phyloP scores from a whole-genome alignment of 2,329 filamentous ascomycete genomes.

The Penicillium brevicompactum region DNA sequence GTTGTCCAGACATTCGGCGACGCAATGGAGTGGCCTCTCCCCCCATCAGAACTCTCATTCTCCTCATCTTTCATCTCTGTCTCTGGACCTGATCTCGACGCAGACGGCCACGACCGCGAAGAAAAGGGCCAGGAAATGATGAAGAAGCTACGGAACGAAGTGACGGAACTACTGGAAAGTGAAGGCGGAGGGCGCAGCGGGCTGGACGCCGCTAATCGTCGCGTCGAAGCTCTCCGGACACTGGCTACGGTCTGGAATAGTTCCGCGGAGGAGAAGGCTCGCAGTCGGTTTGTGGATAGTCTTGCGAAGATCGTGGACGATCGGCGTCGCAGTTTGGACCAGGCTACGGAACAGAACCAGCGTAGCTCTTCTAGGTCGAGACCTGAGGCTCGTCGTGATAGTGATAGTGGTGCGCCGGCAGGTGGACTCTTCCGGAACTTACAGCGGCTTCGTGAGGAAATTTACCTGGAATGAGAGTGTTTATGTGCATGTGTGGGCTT shows the following conservation, averaged over 20 bases:
- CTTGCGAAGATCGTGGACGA: conserved; percentile 84
- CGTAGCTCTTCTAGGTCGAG: conserved; percentile 18
- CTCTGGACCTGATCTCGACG: conserved; percentile 76
- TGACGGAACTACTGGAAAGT: conserved; percentile 65
- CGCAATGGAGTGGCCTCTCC: conserved; percentile 92
- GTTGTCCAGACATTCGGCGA: conserved; percentile 92
- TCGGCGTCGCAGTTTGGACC: conserved; percentile 51
- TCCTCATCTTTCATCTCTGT: conserved; percentile 87
- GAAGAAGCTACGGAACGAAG: conserved; percentile 65
- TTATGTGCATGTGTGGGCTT: not conserved
- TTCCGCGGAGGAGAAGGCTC: conserved; percentile 90
- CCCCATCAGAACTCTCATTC: conserved; percentile 82
- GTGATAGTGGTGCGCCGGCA: conserved; percentile 43
- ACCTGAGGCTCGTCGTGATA: conserved; percentile 29
- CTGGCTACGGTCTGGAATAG: conserved; percentile 86
- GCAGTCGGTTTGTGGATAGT: conserved; percentile 77
- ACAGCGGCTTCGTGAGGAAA: conserved; percentile 56
- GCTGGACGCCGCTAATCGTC: conserved; percentile 66
- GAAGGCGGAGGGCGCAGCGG: conserved; percentile 64
- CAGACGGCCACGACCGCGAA: conserved; percentile 69
- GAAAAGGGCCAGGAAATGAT: conserved; percentile 86
- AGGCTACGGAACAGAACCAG: conserved; percentile 24
- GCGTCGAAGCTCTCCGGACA: conserved; percentile 76
- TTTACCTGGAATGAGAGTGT: conserved; percentile 50
- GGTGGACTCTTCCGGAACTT: conserved; percentile 57